Percentiles rank a stretch among this genome's conserved stretches.
phyloP scores from a whole-genome alignment of 352 stramenopile genomes.

The Phytophthora boehmeriae region DNA sequence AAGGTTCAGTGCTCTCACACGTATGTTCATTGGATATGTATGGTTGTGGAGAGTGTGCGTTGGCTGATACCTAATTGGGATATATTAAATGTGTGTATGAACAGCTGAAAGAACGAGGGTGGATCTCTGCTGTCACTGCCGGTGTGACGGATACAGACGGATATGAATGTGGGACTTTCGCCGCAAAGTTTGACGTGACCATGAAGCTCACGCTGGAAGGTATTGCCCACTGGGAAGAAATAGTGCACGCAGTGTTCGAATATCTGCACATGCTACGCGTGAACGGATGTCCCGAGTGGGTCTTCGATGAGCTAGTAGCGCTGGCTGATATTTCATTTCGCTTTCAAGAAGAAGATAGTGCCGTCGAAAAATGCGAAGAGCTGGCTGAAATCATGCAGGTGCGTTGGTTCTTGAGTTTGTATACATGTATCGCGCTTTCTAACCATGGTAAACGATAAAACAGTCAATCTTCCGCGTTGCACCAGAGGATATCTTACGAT shows the following conservation, averaged over 20 bases:
- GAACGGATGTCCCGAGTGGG: constrained; percentile 62
- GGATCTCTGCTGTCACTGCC: constrained; percentile 78
- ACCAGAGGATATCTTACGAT: constrained; percentile 60
- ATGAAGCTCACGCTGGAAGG: constrained; percentile 76
- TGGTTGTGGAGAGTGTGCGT: constrained; percentile 3
- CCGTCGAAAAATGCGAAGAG: constrained; percentile 72
- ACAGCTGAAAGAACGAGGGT: constrained; percentile 78
- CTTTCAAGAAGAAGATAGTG: constrained; percentile 76
- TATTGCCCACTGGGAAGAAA: constrained; percentile 64
- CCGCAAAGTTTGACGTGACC: constrained; percentile 70
- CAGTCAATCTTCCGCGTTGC: constrained; percentile 65
- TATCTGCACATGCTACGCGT: constrained; percentile 64
- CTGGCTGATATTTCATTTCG: constrained; percentile 75
- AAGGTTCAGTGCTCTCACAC: constrained; percentile 81
- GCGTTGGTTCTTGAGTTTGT: not conserved
- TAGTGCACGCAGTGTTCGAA: constrained; percentile 67
- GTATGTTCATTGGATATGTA: constrained; percentile 34
- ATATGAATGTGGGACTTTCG: constrained; percentile 72
- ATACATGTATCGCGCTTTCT: not conserved
- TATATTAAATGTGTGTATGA: not conserved
- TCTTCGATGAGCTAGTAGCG: constrained; percentile 76
- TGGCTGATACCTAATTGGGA: constrained; percentile 13
- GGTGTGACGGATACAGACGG: constrained; percentile 76
- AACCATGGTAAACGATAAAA: constrained; percentile 10
- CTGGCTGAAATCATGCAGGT: constrained; percentile 81